Conservation (phyloP, 768 basidiomycete species). For the Trametes coccinea region DNA sequence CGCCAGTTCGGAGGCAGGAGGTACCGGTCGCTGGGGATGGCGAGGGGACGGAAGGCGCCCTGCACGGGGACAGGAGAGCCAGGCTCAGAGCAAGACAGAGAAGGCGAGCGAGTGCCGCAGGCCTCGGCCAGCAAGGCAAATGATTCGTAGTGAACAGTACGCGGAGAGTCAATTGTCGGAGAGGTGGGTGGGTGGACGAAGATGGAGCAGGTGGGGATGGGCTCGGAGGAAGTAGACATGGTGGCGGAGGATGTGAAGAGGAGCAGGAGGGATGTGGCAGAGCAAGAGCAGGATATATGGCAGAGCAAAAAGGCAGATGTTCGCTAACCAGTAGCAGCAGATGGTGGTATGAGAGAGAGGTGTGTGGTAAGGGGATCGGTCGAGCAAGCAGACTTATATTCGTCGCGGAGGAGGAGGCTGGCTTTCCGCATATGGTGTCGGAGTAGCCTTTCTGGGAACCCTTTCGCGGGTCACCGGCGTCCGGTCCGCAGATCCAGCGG, state of each 20-base stretch:
- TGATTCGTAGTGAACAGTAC: neutral
- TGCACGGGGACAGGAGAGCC: neutral
- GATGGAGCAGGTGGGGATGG: neutral
- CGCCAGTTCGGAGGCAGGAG: neutral
- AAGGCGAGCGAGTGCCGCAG: neutral
- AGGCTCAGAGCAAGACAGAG: neutral
- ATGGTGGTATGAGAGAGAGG: slow-evolving; percentile 5
- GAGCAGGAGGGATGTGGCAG: neutral
- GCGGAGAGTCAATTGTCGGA: neutral
- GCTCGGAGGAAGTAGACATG: neutral
- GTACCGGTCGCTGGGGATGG: neutral
- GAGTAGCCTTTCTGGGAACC: neutral
- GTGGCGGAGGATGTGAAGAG: neutral
- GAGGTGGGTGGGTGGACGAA: slow-evolving; percentile 3
- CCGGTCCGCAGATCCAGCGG: no score
- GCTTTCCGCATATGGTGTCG: neutral
- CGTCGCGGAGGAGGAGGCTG: neutral
- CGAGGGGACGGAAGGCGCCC: neutral
- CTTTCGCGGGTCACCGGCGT: neutral
- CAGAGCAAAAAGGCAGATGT: neutral
- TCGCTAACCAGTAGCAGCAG: slow-evolving; percentile 11
- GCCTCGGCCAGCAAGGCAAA: neutral
- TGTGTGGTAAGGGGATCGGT: neutral
- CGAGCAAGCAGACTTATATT: neutral
- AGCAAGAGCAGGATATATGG: neutral